Conservation (phyloP, 441 rosid species). For the Adansonia madagascariensis region DNA sequence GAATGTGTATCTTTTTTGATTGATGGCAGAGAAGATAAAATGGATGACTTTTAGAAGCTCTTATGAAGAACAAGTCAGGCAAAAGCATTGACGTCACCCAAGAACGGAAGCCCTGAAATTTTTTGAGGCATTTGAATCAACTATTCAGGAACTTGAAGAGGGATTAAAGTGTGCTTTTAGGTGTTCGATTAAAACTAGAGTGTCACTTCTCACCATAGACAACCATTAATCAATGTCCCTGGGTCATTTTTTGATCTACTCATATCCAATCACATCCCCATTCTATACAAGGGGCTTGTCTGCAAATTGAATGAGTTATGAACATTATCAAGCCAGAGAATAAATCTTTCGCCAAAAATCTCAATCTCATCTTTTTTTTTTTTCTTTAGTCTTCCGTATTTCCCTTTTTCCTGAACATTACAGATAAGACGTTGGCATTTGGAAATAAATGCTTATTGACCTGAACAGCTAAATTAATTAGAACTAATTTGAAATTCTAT, state of each 20-base stretch:
- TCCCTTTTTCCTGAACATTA: neutral
- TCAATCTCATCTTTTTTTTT: too few relatives aligned
- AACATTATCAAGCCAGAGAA: neutral
- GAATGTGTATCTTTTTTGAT: neutral
- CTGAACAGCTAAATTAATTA: too few relatives aligned
- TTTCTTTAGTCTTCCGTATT: neutral
- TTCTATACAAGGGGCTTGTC: neutral
- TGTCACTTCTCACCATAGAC: conserved; percentile 42
- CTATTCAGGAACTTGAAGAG: conserved; percentile 30
- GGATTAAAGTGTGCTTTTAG: conserved; percentile 37
- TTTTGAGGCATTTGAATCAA: conserved; percentile 30
- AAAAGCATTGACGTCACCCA: conserved; percentile 12
- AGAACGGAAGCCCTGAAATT: conserved; percentile 20
- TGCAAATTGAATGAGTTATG: neutral
- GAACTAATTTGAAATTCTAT: too few relatives aligned
- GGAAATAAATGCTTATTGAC: neutral
- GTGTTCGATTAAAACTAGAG: conserved; percentile 33
- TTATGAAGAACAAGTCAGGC: conserved; percentile 24
- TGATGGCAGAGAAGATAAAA: conserved; percentile 10
- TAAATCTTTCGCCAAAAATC: neutral
- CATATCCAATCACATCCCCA: neutral
- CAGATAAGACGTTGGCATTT: neutral
- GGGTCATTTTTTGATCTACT: neutral
- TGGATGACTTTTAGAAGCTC: conserved; percentile 17
- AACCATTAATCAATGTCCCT: conserved; percentile 19